Base-by-base conservation (phyloP, 768 basidiomycete genomes). In the Brasilioporus rufonigricans region DNA sequence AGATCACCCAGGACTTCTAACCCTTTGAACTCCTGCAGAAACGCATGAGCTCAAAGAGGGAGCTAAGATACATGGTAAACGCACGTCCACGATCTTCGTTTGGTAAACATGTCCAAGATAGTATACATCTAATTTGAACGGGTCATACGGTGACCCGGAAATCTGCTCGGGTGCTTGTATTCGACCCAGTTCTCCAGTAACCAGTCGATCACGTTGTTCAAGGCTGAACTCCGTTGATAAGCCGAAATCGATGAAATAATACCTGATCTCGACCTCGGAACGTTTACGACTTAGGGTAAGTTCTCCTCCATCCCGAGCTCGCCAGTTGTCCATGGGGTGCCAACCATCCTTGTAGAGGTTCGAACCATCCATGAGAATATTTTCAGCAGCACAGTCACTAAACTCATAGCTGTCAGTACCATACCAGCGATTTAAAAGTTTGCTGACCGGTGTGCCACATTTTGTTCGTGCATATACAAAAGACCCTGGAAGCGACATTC, bases 221-320 rank as follows among this genome's bases (percentile, higher is more conserved):
- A 73, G 67, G 7, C 26, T 32, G 29, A 68, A 75, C 3, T 52
- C 52, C 0, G 60, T 56, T 0, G 75, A 73, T 8, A 74, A 24
- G 0, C 72, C 73, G 35, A 77, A 74, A 53, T 74, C 74, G 27
- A 73, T 72, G 19, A 72, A 57, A 44, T 65, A 72, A 52, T 76
- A 76, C 14, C 47, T 67, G 0, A 62, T 60, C 4, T 73, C 65
- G 3, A 48, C 58, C 6, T 58, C 45, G 0, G 69, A 73, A 1
- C 71, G 69, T 0, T 61, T 69, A 33, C 36, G 67, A 7, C 0
- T 52, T 5, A 65, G 57, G 21, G 50, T 59, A 0, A 65, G 67
- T 4, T 36, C 19, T 0, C 32, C 43, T 1, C 53, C 60, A 24
- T 73, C 50, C 9, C 54, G 63, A 2, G 48, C 45, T 31, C 36